Conservation (phyloP, 2,329 filamentous ascomycete genomes). For the Mariannaea sp. region DNA sequence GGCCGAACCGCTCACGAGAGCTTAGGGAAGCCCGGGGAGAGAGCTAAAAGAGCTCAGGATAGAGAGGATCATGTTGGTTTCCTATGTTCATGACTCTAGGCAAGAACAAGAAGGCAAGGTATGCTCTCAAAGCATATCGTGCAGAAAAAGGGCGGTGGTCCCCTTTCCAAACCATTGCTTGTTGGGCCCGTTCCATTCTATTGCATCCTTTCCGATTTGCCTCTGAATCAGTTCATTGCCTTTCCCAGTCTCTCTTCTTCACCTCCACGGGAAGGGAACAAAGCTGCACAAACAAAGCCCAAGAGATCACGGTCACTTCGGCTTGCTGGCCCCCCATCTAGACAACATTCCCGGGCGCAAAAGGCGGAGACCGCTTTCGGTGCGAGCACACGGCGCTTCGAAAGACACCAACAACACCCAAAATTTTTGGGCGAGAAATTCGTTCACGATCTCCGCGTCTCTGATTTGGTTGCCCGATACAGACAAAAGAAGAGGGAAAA, state of each 20-base stretch:
- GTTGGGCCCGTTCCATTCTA: background rate
- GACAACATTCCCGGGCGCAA: conserved; percentile 3
- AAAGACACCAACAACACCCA: background rate
- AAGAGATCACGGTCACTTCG: background rate
- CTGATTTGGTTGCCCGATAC: background rate
- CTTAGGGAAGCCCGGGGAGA: conserved; percentile 3
- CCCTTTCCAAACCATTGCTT: conserved; percentile 2
- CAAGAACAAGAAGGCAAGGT: background rate
- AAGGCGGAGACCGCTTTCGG: conserved; percentile 10
- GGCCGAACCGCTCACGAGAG: background rate
- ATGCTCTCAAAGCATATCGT: conserved; percentile 6
- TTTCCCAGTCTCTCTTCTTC: background rate
- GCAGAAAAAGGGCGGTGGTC: conserved; percentile 13
- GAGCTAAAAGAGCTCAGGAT: too few relatives aligned
- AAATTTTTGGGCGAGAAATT: background rate
- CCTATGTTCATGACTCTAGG: too few relatives aligned
- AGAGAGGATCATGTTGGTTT: too few relatives aligned
- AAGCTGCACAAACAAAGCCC: background rate
- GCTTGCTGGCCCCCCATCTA: conserved; percentile 8
- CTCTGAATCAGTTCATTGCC: background rate
- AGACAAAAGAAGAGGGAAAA: background rate
- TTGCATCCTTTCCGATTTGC: too few relatives aligned
- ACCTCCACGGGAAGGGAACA: background rate
- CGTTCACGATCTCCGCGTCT: background rate
- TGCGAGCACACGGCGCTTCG: conserved; percentile 7